Evolutionary conservation across 2,329 filamentous ascomycete species (phyloP).

Genomic region (Pseudogymnoascus sp.): DNA sequence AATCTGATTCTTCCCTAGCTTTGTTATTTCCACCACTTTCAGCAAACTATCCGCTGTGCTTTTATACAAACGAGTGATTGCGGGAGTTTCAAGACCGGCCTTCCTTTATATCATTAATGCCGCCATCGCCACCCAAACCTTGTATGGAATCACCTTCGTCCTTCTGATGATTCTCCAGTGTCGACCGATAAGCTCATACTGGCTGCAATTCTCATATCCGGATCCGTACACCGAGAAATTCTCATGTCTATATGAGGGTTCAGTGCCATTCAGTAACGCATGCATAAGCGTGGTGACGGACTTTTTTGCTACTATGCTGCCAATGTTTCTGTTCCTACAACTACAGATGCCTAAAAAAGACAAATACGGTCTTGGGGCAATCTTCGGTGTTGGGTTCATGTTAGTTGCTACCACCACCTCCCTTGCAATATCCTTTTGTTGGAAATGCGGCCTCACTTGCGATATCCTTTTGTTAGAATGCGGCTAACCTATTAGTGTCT

Average conservation of each 20-base stretch:
- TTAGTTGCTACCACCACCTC: background rate
- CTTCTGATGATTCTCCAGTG: background rate
- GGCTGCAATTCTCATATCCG: conserved; percentile 5
- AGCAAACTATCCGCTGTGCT: conserved; percentile 1
- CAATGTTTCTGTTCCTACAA: conserved; percentile 1
- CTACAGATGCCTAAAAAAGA: conserved; percentile 1
- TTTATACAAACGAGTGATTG: background rate
- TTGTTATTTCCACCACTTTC: background rate
- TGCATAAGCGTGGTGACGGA: background rate
- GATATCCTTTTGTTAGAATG: background rate
- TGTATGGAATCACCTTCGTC: background rate
- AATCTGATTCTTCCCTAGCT: background rate
- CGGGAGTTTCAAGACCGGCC: background rate
- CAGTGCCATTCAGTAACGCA: background rate
- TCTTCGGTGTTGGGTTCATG: conserved; percentile 4
- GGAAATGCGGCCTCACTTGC: background rate
- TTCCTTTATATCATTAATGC: background rate
- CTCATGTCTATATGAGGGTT: background rate
- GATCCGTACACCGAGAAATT: background rate
- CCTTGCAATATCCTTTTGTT: background rate
- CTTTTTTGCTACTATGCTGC: background rate
- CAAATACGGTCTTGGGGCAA: conserved; percentile 4
- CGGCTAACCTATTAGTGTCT: background rate
- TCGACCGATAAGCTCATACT: background rate
- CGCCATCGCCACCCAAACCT: background rate